Evolutionary conservation across 805 yeast genomes (phyloP).

Genomic region (Ogataea henricii): DNA sequence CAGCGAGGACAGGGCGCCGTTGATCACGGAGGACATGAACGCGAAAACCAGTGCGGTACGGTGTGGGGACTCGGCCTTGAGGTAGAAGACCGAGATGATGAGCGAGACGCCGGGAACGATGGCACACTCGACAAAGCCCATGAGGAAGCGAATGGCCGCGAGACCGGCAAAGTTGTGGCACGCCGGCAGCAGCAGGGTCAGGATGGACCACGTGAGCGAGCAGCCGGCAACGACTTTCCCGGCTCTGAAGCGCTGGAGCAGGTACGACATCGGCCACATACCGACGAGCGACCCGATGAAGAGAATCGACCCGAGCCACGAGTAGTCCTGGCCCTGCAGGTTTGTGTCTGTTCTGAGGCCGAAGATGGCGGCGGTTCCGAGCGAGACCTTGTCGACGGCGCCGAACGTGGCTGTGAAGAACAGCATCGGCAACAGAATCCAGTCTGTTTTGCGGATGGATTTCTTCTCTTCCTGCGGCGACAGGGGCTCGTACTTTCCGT

Average conservation of each 20-base stretch:
- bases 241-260: conserved; percentile 44
- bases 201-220: conserved; percentile 43
- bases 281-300: conserved; percentile 51
- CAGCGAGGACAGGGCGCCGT: conserved; percentile 32
- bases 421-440: conserved; percentile 24
- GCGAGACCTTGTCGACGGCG: conserved; percentile 25
- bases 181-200: conserved; percentile 46
- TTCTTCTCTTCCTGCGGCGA: conserved; percentile 19
- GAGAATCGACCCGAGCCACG: conserved; percentile 55
- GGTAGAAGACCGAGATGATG: conserved; percentile 55
- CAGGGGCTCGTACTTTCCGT: conserved; percentile 25
- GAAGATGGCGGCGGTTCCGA: conserved; percentile 36
- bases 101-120: conserved; percentile 56
- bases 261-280: conserved; percentile 41
- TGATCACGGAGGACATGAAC: conserved; percentile 40
- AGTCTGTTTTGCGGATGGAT: conserved; percentile 22
- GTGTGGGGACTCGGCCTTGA: conserved; percentile 44
- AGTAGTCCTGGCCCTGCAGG: conserved; percentile 45
- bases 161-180: conserved; percentile 46
- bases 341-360: conserved; percentile 51
- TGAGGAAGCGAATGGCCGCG: conserved; percentile 44
- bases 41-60: conserved; percentile 46
- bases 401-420: conserved; percentile 23
- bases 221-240: conserved; percentile 39
- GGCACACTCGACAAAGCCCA: conserved; percentile 53